Evolutionary conservation across 164 flowering plant species (phyloP), one percentile per base, ranked within the genome.

Genomic region (Magnolia officinalis): DNA sequence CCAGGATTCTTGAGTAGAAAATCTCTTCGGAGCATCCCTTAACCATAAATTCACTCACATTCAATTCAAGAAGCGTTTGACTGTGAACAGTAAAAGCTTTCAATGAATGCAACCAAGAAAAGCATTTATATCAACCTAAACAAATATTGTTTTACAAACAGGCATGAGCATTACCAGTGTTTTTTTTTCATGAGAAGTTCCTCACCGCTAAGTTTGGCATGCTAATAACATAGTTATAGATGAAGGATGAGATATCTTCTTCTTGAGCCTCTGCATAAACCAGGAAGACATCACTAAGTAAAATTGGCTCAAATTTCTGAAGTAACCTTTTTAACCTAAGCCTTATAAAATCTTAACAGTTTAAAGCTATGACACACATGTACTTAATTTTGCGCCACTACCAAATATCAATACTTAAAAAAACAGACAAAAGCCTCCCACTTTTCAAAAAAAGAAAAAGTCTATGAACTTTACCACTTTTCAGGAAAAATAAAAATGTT

Each of bases 131-230:
- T 37, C 45, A 13, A 55, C 10, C 18, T 55, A 0, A 11, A 80
- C 64, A 61, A 6, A 69, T 52, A 13, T 45, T n/a, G 11, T 26
- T 67, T 58, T 61, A 66, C 14, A 26, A 23, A 64, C 63, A 67
- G 81, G 80, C 67, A 61, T 78, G 81, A 76, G 75, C 55, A 59
- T 84, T 84, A 85, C 87, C 81, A 84, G 86, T 70, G 81, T 18
- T 63, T 37, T 37, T 37, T 55, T 77, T 81, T 88, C 88, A 88
- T 83, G 88, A 85, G 81, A 90, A 84, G 83, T 85, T 84, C 84
- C 98, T 95, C 89, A 95, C 99, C 97, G 79, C 84, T 85, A 88
- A 87, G 79, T 90, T 89, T 76, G 92, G 90, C 77, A 87, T 80
- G 89, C 87, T 80, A 58, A 72, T 78, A 49, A 78, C 86, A 80